Percentiles rank a stretch among this genome's conserved stretches.
Evolutionary conservation across 1,139 yeast genomes (phyloP).

Genomic region (Magnusiomyces fungicola): DNA sequence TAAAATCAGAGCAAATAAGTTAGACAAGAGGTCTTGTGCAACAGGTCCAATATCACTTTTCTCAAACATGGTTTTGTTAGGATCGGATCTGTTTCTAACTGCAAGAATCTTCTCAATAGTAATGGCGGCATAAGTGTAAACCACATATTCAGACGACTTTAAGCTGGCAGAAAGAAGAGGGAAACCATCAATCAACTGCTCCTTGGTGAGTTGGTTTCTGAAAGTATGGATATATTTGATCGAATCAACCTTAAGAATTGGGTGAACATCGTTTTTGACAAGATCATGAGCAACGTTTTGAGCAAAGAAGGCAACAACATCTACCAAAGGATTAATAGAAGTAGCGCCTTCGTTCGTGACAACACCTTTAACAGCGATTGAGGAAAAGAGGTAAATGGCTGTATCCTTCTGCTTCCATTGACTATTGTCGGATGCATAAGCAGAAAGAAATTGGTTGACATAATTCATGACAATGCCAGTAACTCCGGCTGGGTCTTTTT

Average conservation of each 20-base stretch:
- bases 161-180: conserved; percentile 69
- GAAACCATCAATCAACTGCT: conserved; percentile 68
- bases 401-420: conserved; percentile 85
- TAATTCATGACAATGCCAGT: conserved; percentile 74
- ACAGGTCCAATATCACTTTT: conserved; percentile 62
- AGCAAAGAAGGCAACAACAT: conserved; percentile 79
- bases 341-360: conserved; percentile 72
- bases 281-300: conserved; percentile 78
- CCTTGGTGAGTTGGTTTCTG: conserved; percentile 86
- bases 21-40: conserved; percentile 49
- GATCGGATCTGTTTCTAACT: conserved; percentile 41
- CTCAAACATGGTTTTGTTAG: conserved; percentile 51
- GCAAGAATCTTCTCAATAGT: conserved; percentile 85
- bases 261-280: conserved; percentile 37
- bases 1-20: conserved; percentile 59
- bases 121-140: conserved; percentile 87
- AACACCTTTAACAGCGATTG: conserved; percentile 86
- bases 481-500: conserved; percentile 63
- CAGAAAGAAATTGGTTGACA: conserved; percentile 56
- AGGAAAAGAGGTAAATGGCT: conserved; percentile 76
- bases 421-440: conserved; percentile 37
- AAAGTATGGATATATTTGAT: conserved; percentile 84
- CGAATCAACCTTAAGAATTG: conserved; percentile 80
- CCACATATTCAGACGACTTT: conserved; percentile 63
- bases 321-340: conserved; percentile 73